Evolutionary conservation across 176 grass and related monocot genomes (phyloP).

Genomic region (Avena atlantica): DNA sequence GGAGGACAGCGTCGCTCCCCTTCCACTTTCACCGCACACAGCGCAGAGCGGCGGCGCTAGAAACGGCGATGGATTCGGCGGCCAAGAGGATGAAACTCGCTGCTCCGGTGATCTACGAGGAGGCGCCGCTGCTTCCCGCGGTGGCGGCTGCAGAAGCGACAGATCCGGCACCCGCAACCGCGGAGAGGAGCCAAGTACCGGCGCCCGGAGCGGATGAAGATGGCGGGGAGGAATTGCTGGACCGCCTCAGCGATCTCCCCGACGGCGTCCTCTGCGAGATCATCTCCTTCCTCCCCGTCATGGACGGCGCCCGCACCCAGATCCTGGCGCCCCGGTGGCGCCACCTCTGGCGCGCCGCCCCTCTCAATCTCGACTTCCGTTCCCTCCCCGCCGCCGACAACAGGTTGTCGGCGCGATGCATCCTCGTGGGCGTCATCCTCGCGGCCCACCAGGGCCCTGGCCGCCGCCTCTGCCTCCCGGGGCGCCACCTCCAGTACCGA

Average conservation of each 20-base stretch:
- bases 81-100: neutral
- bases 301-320: slow-evolving; percentile 17
- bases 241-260: neutral
- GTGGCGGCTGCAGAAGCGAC: no score
- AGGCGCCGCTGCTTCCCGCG: neutral
- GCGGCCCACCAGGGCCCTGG: neutral
- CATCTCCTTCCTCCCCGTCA: slow-evolving; percentile 11
- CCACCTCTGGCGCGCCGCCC: neutral
- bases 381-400: neutral
- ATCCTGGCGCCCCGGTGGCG: slow-evolving; percentile 16
- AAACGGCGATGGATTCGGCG: neutral
- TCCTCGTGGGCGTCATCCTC: neutral
- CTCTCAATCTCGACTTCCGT: slow-evolving; percentile 18
- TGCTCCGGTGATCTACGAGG: neutral
- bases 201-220: neutral
- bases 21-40: neutral
- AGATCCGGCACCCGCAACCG: no score
- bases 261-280: neutral
- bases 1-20: neutral
- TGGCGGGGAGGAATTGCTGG: neutral
- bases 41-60: neutral
- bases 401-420: neutral
- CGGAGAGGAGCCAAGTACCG: neutral
- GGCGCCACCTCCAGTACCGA: neutral
- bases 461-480: slow-evolving; percentile 8